Evolutionary conservation across 257 asterid species (phyloP).

Genomic region (Solanum neorickii): DNA sequence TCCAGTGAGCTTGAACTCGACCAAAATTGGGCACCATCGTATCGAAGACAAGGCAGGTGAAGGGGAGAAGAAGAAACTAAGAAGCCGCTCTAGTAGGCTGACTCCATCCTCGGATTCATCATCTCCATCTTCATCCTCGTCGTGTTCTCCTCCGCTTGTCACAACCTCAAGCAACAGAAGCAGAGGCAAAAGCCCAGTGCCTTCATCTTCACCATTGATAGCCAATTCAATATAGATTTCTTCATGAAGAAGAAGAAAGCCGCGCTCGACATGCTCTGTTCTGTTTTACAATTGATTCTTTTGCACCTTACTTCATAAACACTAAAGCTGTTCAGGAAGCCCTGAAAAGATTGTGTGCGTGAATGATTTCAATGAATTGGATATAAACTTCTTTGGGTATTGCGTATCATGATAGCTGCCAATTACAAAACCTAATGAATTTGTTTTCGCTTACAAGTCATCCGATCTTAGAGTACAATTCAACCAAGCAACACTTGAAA

Average conservation of each 20-base stretch:
- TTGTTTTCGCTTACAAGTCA: neutral
- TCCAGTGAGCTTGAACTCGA: slow-evolving; percentile 50
- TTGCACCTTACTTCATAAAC: neutral
- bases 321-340: neutral
- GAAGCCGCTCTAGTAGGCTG: slow-evolving; percentile 29
- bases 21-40: slow-evolving; percentile 41
- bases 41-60: slow-evolving; percentile 42
- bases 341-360: slow-evolving; percentile 20
- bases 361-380: neutral
- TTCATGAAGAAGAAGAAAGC: neutral
- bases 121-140: slow-evolving; percentile 17
- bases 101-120: slow-evolving; percentile 34
- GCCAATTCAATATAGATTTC: slow-evolving; percentile 7
- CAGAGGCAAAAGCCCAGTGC: slow-evolving; percentile 18
- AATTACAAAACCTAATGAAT: neutral
- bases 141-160: slow-evolving; percentile 21
- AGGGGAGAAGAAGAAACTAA: slow-evolving; percentile 40
- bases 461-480: neutral
- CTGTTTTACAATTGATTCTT: neutral
- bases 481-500: neutral
- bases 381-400: neutral
- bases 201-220: slow-evolving; percentile 23
- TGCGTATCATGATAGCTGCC: neutral
- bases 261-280: neutral
- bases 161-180: slow-evolving; percentile 11